phyloP scores from a whole-genome alignment of 768 basidiomycete genomes.

The Auriscalpium vulgare region DNA sequence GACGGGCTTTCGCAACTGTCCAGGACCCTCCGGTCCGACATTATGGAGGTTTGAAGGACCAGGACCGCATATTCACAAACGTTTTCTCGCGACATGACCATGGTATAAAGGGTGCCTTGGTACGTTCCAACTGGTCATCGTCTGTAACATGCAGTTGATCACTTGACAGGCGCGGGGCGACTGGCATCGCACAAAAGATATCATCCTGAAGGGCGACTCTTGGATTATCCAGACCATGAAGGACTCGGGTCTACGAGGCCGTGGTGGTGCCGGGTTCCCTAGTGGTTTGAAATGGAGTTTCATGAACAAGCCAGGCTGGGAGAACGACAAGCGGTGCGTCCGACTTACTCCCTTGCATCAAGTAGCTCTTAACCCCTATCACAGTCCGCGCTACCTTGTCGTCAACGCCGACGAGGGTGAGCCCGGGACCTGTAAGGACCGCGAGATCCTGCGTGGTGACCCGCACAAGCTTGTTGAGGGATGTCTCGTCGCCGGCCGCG shows the following conservation, averaged over 20 bases:
- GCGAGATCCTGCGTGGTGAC: conserved; percentile 95
- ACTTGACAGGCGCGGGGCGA: conserved; percentile 74
- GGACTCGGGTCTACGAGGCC: conserved; percentile 89
- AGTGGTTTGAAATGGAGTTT: conserved; percentile 96
- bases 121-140: conserved; percentile 27
- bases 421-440: conserved; percentile 98
- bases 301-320: conserved; percentile 99
- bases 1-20: conserved; percentile 56
- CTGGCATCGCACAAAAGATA: conserved; percentile 98
- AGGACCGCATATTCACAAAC: conserved; percentile 92
- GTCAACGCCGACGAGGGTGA: conserved; percentile 99
- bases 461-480: conserved; percentile 98
- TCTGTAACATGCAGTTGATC: neutral
- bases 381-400: conserved; percentile 88
- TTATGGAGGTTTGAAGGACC: conserved; percentile 93
- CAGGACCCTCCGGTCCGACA: conserved; percentile 80
- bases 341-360: neutral
- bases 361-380: neutral
- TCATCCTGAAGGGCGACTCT: conserved; percentile 86
- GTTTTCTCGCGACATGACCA: conserved; percentile 84
- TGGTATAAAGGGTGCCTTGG: conserved; percentile 87
- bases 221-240: conserved; percentile 98
- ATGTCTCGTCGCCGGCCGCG: conserved; percentile 92
- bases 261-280: conserved; percentile 96
- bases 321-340: conserved; percentile 77